Evolutionary conservation across 73 alveolate species (phyloP).

Genomic region (Tetrahymena elliotti): DNA sequence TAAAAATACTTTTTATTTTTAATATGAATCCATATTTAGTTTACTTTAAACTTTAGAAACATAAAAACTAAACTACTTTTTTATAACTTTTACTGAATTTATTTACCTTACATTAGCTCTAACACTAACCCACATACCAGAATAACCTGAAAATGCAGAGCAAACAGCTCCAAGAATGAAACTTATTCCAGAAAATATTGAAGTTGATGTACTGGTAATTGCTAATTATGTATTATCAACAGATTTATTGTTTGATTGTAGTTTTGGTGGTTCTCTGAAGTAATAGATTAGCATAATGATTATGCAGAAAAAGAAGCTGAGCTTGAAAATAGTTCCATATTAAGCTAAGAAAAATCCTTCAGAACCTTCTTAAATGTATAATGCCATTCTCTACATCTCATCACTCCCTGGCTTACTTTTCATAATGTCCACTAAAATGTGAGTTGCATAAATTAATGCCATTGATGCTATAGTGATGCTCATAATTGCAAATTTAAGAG

Average conservation of each 20-base stretch:
- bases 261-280: conserved; percentile 13
- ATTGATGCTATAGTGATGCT: neutral
- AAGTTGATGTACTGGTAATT: conserved; percentile 42
- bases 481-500: neutral
- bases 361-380: conserved; percentile 68
- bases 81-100: neutral
- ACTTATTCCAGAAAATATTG: conserved; percentile 49
- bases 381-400: conserved; percentile 59
- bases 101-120: conserved; percentile 57
- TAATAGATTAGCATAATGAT: conserved; percentile 44
- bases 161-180: conserved; percentile 70
- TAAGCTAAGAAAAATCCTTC: conserved; percentile 75
- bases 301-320: conserved; percentile 46
- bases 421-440: neutral
- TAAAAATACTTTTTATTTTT: too few species aligned
- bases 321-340: conserved; percentile 61
- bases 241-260: conserved; percentile 11
- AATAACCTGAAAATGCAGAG: conserved; percentile 70
- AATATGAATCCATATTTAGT: too few species aligned
- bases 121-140: conserved; percentile 83
- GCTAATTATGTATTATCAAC: conserved; percentile 27
- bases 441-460: neutral
- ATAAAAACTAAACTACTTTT: neutral
- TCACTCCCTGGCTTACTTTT: conserved; percentile 39
- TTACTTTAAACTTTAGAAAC: too few species aligned